Base-by-base conservation (phyloP, 176 grass and related monocot genomes). In the Juncus inflexus region DNA sequence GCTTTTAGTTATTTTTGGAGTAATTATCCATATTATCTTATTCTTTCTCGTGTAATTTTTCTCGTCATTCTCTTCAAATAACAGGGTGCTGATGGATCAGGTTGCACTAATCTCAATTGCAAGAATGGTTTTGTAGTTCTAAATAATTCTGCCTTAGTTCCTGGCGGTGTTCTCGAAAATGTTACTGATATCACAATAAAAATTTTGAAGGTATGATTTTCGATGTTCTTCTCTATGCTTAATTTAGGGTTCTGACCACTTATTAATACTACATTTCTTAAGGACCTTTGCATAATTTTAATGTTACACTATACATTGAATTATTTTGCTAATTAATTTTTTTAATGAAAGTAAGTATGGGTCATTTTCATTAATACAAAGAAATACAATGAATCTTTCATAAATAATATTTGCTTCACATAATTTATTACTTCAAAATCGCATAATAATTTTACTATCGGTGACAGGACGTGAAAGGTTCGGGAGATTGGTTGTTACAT, bases 141-240 rank as follows among this genome's bases (percentile, higher is more conserved):
- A 52, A 2, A 67, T 1, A 50, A 11, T 7, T 42, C 64, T 67
- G 49, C 49, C 15, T 52, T 67, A 52, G 15, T 35, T 37, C 64
- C 64, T 2, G 64, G 64, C 10, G 43, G n/a, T 67, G 3, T 2
- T 50, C 45, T 67, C 19, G 64, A 67, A 50, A 50, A 2, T 36
- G 45, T 42, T 12, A 67, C 35, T 12, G 47, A 67, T 52, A 28
- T 67, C 28, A 67, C 64, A 67, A 12, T 67, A 7, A 67, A 67
- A 35, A 50, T 67, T 67, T 35, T 67, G 1, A 67, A 67, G 64
- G 64, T 67, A 52, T 50, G 15, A 66, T 16, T 37, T 5, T 35
- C 7, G 35, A 36, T 28, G 19, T 3, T 36, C 19, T 28, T 28
- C 19, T 28, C 19, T 28, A 28, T 28, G 19, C 19, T 28, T 28